These are phyloP conservation scores for Cystobasidiaceae sp. DNA, from an alignment of 1,284 basidiomycete genomes.

Conservation along the genomic window DNA sequence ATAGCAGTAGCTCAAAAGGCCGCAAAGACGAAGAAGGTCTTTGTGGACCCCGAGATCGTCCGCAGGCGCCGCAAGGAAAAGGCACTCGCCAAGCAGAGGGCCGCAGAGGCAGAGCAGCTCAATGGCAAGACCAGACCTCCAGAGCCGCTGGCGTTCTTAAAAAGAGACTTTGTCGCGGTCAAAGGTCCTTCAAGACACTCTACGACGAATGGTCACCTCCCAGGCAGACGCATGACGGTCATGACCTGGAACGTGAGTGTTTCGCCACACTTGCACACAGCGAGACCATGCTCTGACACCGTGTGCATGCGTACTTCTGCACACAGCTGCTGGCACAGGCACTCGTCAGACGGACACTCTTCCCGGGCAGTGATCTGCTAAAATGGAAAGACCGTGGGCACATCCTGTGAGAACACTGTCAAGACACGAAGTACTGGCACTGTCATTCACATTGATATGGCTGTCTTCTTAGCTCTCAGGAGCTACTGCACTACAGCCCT, in stretches of 20 bases:
- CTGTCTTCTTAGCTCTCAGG: background rate
- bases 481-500: conserved; percentile 43
- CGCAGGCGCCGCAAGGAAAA: conserved; percentile 21
- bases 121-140: background rate
- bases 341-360: conserved; percentile 47
- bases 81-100: conserved; percentile 5
- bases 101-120: conserved; percentile 1
- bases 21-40: conserved; percentile 15
- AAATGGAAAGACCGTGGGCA: conserved; percentile 45
- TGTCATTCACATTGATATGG: conserved; percentile 2
- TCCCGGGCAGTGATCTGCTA: conserved; percentile 49
- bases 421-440: conserved; percentile 33
- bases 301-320: conserved; percentile 17
- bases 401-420: conserved; percentile 36
- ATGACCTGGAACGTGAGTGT: conserved; percentile 41
- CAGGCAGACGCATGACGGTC: conserved; percentile 29
- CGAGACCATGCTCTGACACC: background rate
- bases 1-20: background rate
- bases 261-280: background rate
- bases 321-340: conserved; percentile 47
- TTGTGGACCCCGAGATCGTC: conserved; percentile 24
- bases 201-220: background rate
- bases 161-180: background rate
- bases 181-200: no score
- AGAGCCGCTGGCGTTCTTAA: conserved; percentile 3